phyloP scores from a whole-genome alignment of 164 flowering plant genomes.

The Dillenia suffruticosa region DNA sequence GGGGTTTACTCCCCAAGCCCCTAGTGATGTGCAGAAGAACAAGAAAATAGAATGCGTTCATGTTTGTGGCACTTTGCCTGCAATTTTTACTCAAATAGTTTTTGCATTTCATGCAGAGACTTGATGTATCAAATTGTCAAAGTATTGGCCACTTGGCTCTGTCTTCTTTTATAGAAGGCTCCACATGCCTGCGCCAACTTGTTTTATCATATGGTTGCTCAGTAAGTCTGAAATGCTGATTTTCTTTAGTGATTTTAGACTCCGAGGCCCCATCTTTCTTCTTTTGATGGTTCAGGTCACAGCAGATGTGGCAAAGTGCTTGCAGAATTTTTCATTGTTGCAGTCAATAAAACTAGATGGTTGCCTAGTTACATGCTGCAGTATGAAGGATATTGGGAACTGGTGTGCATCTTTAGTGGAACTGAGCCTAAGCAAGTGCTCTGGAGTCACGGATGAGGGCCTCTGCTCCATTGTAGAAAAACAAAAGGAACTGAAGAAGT shows the following conservation, averaged over 20 bases:
- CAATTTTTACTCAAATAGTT: background rate
- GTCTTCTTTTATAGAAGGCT: conserved; percentile 48
- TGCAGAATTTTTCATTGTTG: conserved; percentile 57
- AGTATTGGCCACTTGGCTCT: conserved; percentile 58
- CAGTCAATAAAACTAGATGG: conserved; percentile 76
- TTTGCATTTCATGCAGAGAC: conserved; percentile 42
- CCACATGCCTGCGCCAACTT: conserved; percentile 46
- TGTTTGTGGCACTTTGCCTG: too few relatives aligned
- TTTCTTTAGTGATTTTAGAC: too few relatives aligned
- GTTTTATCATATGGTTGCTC: conserved; percentile 56
- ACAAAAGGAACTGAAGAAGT: conserved; percentile 44
- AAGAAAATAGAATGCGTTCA: too few relatives aligned
- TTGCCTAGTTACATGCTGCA: conserved; percentile 59
- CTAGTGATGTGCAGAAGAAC: too few relatives aligned
- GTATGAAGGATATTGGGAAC: conserved; percentile 64
- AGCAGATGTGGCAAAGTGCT: conserved; percentile 43
- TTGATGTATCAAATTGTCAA: conserved; percentile 69
- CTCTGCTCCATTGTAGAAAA: conserved; percentile 57
- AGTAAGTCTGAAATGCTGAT: conserved; percentile 32
- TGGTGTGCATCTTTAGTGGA: conserved; percentile 52
- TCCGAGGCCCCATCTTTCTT: background rate
- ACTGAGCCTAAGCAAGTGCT: conserved; percentile 83
- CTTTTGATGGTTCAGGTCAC: conserved; percentile 51
- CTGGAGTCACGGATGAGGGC: conserved; percentile 81
- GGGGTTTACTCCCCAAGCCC: too few relatives aligned